Percentiles rank a stretch among this genome's conserved stretches.
phyloP scores from a whole-genome alignment of 192 early-diverging fungal species.

The Coemansia sp. region DNA sequence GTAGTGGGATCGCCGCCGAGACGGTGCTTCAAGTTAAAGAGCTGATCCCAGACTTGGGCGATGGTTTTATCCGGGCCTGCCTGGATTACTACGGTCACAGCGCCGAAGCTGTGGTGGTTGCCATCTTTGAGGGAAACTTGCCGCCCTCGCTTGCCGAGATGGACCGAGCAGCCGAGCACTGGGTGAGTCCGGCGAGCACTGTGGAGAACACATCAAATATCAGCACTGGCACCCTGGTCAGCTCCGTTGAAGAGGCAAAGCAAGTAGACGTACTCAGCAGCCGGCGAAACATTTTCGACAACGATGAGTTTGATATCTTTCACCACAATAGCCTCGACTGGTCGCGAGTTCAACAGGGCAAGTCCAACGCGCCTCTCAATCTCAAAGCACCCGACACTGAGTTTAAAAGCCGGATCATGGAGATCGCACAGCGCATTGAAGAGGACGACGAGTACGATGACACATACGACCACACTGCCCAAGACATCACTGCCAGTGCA shows the following conservation, averaged over 20 bases:
- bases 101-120: slow-evolving; percentile 75
- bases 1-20: slow-evolving; percentile 51
- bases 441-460: slow-evolving; percentile 94
- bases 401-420: slow-evolving; percentile 43
- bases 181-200: slow-evolving; percentile 1
- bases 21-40: slow-evolving; percentile 84
- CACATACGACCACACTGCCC: slow-evolving; percentile 79
- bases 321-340: slow-evolving; percentile 63
- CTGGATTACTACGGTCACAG: slow-evolving; percentile 68
- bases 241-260: not conserved
- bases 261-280: slow-evolving; percentile 47
- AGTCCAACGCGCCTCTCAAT: slow-evolving; percentile 42
- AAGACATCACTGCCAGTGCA: slow-evolving; percentile 65
- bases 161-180: slow-evolving; percentile 59
- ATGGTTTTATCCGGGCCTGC: slow-evolving; percentile 89
- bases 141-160: slow-evolving; percentile 68
- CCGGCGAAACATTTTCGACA: slow-evolving; percentile 87
- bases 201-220: not conserved
- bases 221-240: not conserved
- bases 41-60: slow-evolving; percentile 85
- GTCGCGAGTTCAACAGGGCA: slow-evolving; percentile 71
- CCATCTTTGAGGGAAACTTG: slow-evolving; percentile 76
- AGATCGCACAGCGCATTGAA: slow-evolving; percentile 52
- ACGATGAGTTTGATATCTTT: slow-evolving; percentile 94
- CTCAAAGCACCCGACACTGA: slow-evolving; percentile 19